phyloP scores from a whole-genome alignment of 805 yeast genomes.

The Metschnikowia continentalis region DNA sequence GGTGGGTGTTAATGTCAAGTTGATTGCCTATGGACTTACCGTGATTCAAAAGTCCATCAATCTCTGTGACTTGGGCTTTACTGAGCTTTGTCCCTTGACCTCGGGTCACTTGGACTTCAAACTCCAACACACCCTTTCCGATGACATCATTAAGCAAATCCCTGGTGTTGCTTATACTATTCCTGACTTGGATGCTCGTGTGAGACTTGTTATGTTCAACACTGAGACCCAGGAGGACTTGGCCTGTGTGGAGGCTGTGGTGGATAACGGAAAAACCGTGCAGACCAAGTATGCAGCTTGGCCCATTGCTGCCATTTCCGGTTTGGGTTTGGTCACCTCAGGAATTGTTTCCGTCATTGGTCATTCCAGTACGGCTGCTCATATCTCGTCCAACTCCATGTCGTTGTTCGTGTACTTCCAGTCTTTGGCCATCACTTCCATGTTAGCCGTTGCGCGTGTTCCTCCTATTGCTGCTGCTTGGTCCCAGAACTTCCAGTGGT shows the following conservation, averaged over 20 bases:
- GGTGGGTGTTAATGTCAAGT: conserved; percentile 58
- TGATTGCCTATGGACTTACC: conserved; percentile 79
- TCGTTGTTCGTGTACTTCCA: conserved; percentile 93
- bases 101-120: conserved; percentile 81
- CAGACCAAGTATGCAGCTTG: conserved; percentile 78
- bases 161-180: conserved; percentile 85
- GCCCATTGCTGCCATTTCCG: conserved; percentile 93
- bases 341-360: conserved; percentile 85
- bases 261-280: conserved; percentile 88
- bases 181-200: conserved; percentile 94
- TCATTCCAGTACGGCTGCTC: conserved; percentile 90
- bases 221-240: conserved; percentile 43
- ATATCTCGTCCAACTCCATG: conserved; percentile 93
- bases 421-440: conserved; percentile 82
- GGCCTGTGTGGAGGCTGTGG: conserved; percentile 89
- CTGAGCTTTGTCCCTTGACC: conserved; percentile 68
- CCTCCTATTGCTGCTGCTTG: conserved; percentile 98
- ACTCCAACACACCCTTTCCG: conserved; percentile 44
- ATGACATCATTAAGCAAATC: conserved; percentile 44
- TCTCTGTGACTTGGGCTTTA: conserved; percentile 55
- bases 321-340: conserved; percentile 81
- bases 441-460: conserved; percentile 89
- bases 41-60: conserved; percentile 51
- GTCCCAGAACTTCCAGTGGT: conserved; percentile 96
- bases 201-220: conserved; percentile 58